Base-by-base conservation (phyloP, 257 asterid species). In the Lithospermum erythrorhizon region DNA sequence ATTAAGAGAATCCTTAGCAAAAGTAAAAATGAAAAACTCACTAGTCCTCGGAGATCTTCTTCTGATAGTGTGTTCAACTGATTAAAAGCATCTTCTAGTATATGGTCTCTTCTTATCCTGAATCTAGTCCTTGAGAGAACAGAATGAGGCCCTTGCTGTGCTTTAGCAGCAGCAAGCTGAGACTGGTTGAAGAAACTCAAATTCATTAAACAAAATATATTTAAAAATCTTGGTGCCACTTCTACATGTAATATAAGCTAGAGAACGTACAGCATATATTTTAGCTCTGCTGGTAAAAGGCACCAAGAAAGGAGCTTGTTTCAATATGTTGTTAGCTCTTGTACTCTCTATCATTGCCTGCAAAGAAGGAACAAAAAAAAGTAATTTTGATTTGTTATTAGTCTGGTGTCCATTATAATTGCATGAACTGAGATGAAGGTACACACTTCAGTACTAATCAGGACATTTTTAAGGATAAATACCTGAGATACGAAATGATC, bases 241-340 rank as follows among this genome's bases (percentile, higher is more conserved):
- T 53, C 23, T 13, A 53, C 57, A 11, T 19, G 57, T n/a, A 59
- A 65, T 35, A 58, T 61, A 61, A 68, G 56, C 55, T 3, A 14
- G 66, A 76, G 49, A 73, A 80, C 95, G 84, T 80, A 93, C 98
- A 55, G 87, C 69, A 78, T 82, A 84, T 76, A 89, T 81, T 82
- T 93, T 85, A 76, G 93, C 96, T 77, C 96, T 85, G 83, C 82
- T 80, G 21, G 97, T 89, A 81, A 93, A 93, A 56, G 99, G 97
- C 67, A 93, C 95, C 81, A 89, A 75, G 81, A 93, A 93, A 57
- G 99, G 99, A 74, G 99, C 97, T 61, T 76, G 90, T 73, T 83
- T 93, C 63, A 93, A 81, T 70, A 93, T 78, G 70, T 93, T 96
- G 66, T 77, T 79, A 19, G 95, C 97, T 80, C 87, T 83, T 54